phyloP scores from a whole-genome alignment of 129 eudicot genomes.

The Chrysanthemum makinoi region DNA sequence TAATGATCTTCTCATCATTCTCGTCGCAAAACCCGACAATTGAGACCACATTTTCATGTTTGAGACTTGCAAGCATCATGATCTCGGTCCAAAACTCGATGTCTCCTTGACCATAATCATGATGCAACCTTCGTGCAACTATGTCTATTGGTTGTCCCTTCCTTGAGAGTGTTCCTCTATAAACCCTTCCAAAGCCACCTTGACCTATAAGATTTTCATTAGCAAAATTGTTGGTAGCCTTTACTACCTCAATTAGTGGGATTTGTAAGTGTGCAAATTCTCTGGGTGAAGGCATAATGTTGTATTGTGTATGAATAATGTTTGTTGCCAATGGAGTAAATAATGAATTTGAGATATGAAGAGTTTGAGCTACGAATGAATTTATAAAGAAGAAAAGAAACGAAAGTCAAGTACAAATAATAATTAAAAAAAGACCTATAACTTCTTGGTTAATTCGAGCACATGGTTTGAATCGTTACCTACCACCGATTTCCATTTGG shows the following conservation, averaged over 20 bases:
- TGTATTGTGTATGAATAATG: neutral
- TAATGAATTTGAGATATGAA: too few relatives aligned
- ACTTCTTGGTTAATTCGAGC: too few relatives aligned
- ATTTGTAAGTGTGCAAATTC: neutral
- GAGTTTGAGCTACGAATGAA: too few relatives aligned
- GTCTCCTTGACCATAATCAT: conserved; percentile 1
- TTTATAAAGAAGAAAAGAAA: too few relatives aligned
- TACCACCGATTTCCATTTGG: too few relatives aligned
- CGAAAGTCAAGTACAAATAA: too few relatives aligned
- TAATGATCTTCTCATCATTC: conserved; percentile 4
- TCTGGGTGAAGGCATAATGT: neutral
- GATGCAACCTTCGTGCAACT: neutral
- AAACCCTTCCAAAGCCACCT: neutral
- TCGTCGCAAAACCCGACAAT: conserved; percentile 3
- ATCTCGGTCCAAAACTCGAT: conserved; percentile 3
- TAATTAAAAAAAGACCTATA: too few relatives aligned
- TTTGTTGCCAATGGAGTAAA: too few relatives aligned
- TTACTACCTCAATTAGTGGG: neutral
- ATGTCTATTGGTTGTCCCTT: neutral
- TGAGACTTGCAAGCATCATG: neutral
- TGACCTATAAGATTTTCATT: conserved; percentile 6
- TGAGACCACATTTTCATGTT: conserved; percentile 1
- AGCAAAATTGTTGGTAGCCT: neutral
- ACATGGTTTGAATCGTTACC: too few relatives aligned
- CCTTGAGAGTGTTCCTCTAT: too few relatives aligned